Evolutionary conservation across 2,329 filamentous ascomycete genomes (phyloP).

Genomic region (Gaeumannomyces sp.): DNA sequence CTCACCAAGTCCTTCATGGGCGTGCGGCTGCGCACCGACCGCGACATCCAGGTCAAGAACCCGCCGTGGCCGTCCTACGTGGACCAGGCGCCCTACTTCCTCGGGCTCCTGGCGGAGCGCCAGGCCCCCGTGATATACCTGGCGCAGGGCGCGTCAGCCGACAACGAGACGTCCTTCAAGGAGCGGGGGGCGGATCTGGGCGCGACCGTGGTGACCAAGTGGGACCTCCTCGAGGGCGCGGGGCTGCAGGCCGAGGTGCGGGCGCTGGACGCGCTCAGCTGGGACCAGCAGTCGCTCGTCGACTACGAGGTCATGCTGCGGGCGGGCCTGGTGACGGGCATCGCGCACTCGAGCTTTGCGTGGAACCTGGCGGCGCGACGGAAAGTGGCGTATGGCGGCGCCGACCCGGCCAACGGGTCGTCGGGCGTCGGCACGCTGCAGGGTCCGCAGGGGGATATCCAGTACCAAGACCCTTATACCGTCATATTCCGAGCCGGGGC

Average conservation of each 20-base stretch:
- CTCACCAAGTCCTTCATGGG: constrained; percentile 23
- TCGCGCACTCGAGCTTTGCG: constrained; percentile 37
- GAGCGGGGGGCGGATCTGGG: constrained; percentile 28
- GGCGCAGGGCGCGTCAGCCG: constrained; percentile 32
- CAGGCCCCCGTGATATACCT: constrained; percentile 33
- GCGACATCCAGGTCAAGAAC: constrained; percentile 22
- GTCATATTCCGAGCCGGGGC: constrained; percentile 23
- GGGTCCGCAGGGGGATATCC: constrained; percentile 13
- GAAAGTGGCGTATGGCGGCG: constrained; percentile 20
- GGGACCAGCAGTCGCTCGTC: constrained; percentile 43
- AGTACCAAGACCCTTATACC: constrained; percentile 28
- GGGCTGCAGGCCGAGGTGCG: constrained; percentile 22
- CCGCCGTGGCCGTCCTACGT: constrained; percentile 22
- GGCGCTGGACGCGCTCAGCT: constrained; percentile 30
- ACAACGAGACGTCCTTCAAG: constrained; percentile 29
- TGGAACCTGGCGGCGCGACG: constrained; percentile 41
- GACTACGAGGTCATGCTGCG: constrained; percentile 44
- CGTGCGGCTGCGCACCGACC: constrained; percentile 30
- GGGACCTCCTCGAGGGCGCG: constrained; percentile 32
- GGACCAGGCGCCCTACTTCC: constrained; percentile 25
- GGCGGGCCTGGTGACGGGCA: constrained; percentile 36
- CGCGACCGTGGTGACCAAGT: constrained; percentile 35
- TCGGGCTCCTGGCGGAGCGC: constrained; percentile 22
- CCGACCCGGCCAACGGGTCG: constrained; percentile 8
- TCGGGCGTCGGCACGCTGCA: background rate